Conservation (phyloP, 2,329 filamentous ascomycete species). For the Tolypocladium tropicale region DNA sequence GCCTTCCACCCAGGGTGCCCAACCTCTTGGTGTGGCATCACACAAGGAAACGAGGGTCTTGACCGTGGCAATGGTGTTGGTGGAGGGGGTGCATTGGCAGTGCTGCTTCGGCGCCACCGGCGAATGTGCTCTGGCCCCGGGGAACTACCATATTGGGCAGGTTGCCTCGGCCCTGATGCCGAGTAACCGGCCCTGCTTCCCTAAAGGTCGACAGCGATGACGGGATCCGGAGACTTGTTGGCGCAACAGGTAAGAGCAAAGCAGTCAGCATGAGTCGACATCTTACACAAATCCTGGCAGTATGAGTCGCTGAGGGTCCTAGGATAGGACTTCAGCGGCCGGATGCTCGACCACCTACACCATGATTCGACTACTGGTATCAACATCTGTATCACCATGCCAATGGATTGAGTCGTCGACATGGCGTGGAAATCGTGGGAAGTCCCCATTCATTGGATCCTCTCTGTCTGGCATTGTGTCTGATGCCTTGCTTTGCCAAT, state of each 20-base stretch:
- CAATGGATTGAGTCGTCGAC: neutral
- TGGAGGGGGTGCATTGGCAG: neutral
- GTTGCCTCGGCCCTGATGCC: neutral
- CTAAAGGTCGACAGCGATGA: neutral
- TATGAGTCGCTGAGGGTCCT: neutral
- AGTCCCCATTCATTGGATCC: neutral
- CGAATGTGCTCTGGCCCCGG: neutral
- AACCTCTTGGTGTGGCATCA: constrained; percentile 32
- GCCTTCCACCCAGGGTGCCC: constrained; percentile 39
- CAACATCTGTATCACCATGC: neutral
- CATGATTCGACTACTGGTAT: neutral
- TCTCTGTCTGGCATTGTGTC: neutral
- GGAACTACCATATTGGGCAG: neutral
- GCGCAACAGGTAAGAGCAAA: neutral
- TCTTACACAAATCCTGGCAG: neutral
- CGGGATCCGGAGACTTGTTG: neutral
- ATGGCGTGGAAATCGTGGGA: too few relatives aligned
- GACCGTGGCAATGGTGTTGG: neutral
- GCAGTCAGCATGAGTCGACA: neutral
- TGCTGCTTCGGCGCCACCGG: neutral
- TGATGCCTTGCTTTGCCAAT: neutral
- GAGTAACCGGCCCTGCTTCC: neutral
- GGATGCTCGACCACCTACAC: neutral
- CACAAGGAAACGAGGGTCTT: constrained; percentile 20
- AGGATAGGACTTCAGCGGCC: neutral